phyloP scores from a whole-genome alignment of 2,329 filamentous ascomycete genomes.

The Lachnellula hyalina region DNA sequence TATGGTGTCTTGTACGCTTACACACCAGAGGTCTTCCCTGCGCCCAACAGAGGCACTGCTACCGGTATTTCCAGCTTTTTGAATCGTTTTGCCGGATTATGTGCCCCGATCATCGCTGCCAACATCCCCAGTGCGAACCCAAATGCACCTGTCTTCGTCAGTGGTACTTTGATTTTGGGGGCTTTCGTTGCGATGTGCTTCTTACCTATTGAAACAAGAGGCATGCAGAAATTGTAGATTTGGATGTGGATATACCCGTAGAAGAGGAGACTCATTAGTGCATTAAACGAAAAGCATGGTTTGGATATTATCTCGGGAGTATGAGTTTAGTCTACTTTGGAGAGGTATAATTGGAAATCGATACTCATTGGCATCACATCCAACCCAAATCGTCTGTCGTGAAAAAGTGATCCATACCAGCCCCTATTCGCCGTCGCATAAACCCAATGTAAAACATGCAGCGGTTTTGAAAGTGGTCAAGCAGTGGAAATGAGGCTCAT shows the following conservation, averaged over 20 bases:
- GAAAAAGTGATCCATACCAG: too few relatives aligned
- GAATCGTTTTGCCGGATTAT: conserved; percentile 61
- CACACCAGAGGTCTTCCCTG: conserved; percentile 72
- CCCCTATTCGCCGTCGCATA: too few relatives aligned
- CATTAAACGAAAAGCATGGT: background rate
- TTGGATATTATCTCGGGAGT: background rate
- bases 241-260: too few relatives aligned
- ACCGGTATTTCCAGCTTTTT: conserved; percentile 68
- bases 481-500: too few relatives aligned
- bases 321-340: too few relatives aligned
- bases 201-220: conserved; percentile 59
- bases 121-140: conserved; percentile 39
- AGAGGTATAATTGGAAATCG: too few relatives aligned
- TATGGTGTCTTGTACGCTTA: conserved; percentile 74
- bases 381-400: too few relatives aligned
- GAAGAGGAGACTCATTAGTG: too few relatives aligned
- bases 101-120: conserved; percentile 64
- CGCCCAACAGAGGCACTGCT: conserved; percentile 65
- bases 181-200: conserved; percentile 55
- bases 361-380: too few relatives aligned
- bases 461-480: too few relatives aligned
- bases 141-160: conserved; percentile 52
- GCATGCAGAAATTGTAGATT: conserved; percentile 48
- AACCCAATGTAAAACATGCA: too few relatives aligned
- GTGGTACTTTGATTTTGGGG: conserved; percentile 50